Base-by-base conservation (phyloP, 2,329 filamentous ascomycete genomes). In the Hypoxylon sp. region DNA sequence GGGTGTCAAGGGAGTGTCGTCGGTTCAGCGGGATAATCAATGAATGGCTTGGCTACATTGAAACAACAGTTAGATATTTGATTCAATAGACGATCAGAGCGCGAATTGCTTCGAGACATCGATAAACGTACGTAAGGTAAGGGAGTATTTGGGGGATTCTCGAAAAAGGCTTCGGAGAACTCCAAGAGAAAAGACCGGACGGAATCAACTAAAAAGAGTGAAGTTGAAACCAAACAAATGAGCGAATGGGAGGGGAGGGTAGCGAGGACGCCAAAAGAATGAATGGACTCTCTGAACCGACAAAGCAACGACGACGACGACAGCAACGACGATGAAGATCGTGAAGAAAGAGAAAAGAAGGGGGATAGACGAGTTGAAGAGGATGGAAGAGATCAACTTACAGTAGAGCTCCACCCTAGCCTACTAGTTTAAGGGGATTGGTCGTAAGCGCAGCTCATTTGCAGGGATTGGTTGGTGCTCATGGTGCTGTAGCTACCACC, bases 161-260 rank as follows among this genome's bases (percentile, higher is more conserved):
- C 59, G 56, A 58, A n/a, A n/a, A n/a, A n/a, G 52, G 66, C 62
- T 65, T 65, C 62, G 65, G 65, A 65, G 61, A 61, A 60, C 62
- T 61, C 57, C 65, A 60, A 66, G 62, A 70, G 76, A 77, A 77
- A 77, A 62, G 75, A 78, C 64, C 61, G 75, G 73, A 77, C 73
- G 70, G 74, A 63, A 64, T 68, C 71, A 74, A 73, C 71, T 73
- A 69, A 67, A 76, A 74, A 70, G 75, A 77, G 68, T 75, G 73
- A 75, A 75, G 72, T 68, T 72, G 73, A 73, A 63, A 68, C 71
- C 73, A 59, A 43, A 29, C 5, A 25, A 25, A 25, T 6, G 21
- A 25, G 21, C 21, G 21, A 25, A 25, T 25, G 21, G 9, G 47
- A 72, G 70, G 61, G 71, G 70, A 69, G 71, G 68, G 60, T 59